A percentile compares a stretch with the other conserved stretches of the same genome.
These are phyloP conservation scores for Grosmannia serpens DNA, from an alignment of 2,329 filamentous ascomycete species.

Conservation along the genomic window DNA sequence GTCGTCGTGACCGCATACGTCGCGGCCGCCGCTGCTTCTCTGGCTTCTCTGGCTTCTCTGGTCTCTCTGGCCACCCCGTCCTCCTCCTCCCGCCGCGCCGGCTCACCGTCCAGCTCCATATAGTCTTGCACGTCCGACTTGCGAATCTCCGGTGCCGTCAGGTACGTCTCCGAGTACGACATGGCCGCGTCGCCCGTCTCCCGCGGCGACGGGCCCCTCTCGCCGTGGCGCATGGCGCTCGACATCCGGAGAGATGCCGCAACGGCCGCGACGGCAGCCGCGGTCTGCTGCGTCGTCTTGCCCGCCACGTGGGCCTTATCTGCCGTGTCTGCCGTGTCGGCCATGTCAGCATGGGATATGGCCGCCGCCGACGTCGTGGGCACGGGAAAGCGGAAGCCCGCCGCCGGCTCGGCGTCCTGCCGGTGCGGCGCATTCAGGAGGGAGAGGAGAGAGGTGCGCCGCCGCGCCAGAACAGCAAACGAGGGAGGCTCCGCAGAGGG, in stretches of 20 bases:
- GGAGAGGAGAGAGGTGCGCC: conserved; percentile 48
- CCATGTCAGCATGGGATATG: neutral
- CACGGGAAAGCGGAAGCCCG: conserved; percentile 24
- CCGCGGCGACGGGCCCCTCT: neutral
- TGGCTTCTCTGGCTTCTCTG: neutral
- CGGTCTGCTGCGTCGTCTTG: neutral
- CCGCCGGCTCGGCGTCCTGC: conserved; percentile 19
- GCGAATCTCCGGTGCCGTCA: neutral
- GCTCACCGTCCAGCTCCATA: neutral
- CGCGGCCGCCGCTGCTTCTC: conserved; percentile 20
- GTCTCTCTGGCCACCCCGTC: neutral
- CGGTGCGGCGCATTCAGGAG: conserved; percentile 45
- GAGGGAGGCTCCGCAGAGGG: conserved; percentile 51
- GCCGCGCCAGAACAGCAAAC: conserved; percentile 41
- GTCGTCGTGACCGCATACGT: conserved; percentile 36
- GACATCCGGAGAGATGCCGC: neutral
- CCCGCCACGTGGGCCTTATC: too few species aligned
- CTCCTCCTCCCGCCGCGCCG: neutral
- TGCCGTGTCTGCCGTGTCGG: neutral
- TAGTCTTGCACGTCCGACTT: neutral
- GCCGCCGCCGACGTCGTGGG: conserved; percentile 21
- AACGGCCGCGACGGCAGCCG: neutral
- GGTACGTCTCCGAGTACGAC: neutral
- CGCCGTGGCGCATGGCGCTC: neutral
- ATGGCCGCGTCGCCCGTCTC: too few species aligned